Base-by-base conservation (phyloP, 768 basidiomycete genomes). In the Tulasnella calospora region DNA sequence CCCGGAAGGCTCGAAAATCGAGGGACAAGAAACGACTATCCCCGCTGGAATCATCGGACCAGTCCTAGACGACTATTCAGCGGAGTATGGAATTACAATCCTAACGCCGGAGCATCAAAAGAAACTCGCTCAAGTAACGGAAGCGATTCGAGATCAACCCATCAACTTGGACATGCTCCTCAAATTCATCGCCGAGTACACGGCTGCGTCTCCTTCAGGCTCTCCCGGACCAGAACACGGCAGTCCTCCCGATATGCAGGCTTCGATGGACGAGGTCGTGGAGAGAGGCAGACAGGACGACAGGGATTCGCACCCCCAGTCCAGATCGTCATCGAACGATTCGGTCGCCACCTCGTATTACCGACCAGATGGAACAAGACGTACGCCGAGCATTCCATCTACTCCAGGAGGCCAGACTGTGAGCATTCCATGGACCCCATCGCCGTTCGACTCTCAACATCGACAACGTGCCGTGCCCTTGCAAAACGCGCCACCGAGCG, bases 391-490 rank as follows among this genome's bases (percentile, higher is more conserved):
- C 71, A 70, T 71, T 72, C 44, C 77, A 30, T 30, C 38, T 13
- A 78, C 67, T 17, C 46, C 46, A 75, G 46, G 44, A 30, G 44
- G 27, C 74, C 46, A 55, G 44, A 35, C 74, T 9, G 61, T 67
- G 30, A 23, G 10, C 21, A 19, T 75, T 75, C 70, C 77, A 61
- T 44, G 19, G 51, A 40, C 69, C 0, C 70, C 77, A 44, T 93
- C 92, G 0, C 89, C 89, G 4, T 92, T 94, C 80, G 93, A 94
- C 81, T 87, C 88, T 0, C 88, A 91, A 70, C 87, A 88, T 40
- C 85, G 94, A 79, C 92, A 93, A 82, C 88, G 94, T 27, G 87
- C 92, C 12, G 90, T 90, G 0, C 94, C 93, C 0, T 84, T 94
- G 2, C 83, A 83, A 4, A 85, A 83, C 36, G 89, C 92, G 0